Conservation (phyloP, 108 stramenopile genomes). For the Skeletonema menzelii region DNA sequence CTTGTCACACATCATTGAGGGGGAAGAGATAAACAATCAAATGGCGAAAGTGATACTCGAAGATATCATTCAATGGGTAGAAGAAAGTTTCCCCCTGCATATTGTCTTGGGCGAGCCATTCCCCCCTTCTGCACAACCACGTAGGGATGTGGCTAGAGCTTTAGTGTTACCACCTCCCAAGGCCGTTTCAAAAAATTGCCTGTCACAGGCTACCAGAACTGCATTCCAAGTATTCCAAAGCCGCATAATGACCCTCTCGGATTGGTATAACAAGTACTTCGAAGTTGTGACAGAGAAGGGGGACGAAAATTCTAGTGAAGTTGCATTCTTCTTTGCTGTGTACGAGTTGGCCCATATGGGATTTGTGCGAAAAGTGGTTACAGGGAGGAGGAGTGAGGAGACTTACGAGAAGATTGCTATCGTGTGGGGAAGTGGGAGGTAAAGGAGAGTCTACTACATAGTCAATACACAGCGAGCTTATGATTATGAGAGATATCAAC, state of each 20-base stretch:
- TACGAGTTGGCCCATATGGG: constrained; percentile 38
- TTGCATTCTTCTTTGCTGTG: constrained; percentile 39
- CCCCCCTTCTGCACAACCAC: constrained; percentile 19
- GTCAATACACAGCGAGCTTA: neutral
- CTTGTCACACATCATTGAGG: constrained; percentile 7
- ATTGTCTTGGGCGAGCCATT: neutral
- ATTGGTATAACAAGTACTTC: constrained; percentile 45
- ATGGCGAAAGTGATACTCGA: constrained; percentile 16
- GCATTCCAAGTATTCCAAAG: constrained; percentile 41
- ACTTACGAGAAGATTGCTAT: constrained; percentile 45
- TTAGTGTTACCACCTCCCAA: constrained; percentile 4
- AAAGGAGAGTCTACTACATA: neutral
- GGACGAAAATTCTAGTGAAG: constrained; percentile 26
- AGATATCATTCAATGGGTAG: constrained; percentile 20
- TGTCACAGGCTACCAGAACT: constrained; percentile 20
- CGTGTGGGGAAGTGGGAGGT: constrained; percentile 34
- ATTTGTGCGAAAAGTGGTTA: constrained; percentile 31
- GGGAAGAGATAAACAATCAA: constrained; percentile 3
- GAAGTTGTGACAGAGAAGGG: constrained; percentile 11
- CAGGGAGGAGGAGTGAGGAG: constrained; percentile 36
- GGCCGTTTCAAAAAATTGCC: neutral
- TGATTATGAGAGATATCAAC: too few relatives aligned
- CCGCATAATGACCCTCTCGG: constrained; percentile 31
- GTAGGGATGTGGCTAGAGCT: constrained; percentile 41
- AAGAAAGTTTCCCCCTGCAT: constrained; percentile 1